phyloP scores from a whole-genome alignment of 2,329 filamentous ascomycete species.

The Cadophora sp. region DNA sequence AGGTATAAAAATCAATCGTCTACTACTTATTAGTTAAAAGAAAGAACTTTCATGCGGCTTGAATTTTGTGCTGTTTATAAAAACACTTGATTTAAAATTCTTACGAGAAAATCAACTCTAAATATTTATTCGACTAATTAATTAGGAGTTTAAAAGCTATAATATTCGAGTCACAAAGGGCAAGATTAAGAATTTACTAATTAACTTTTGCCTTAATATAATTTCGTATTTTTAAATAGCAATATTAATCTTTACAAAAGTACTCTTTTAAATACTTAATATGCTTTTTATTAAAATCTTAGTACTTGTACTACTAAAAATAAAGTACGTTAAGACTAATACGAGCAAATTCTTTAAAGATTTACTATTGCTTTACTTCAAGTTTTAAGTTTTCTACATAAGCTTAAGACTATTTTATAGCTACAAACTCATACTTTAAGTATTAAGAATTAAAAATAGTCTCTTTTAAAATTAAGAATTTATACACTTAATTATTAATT shows the following conservation, averaged over 20 bases:
- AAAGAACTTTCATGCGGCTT: neutral
- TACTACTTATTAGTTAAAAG: neutral
- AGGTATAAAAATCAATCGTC: constrained; percentile 3
- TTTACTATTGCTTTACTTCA: constrained; percentile 17
- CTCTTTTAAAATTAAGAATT: neutral
- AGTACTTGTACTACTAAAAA: constrained; percentile 22
- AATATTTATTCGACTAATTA: constrained; percentile 21
- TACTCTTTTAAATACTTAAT: constrained; percentile 25
- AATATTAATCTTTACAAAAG: constrained; percentile 27
- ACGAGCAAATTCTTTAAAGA: constrained; percentile 21
- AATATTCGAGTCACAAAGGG: constrained; percentile 22
- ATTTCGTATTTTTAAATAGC: constrained; percentile 39
- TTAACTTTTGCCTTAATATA: constrained; percentile 31
- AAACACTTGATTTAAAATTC: neutral
- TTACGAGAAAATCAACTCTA: constrained; percentile 8
- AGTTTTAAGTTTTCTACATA: constrained; percentile 6
- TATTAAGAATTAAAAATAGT: neutral
- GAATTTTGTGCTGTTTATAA: neutral
- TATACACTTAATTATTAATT: too few relatives aligned
- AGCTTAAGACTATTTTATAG: neutral
- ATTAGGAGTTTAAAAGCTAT: constrained; percentile 19
- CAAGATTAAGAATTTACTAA: constrained; percentile 37
- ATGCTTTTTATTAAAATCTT: constrained; percentile 24
- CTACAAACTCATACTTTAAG: neutral
- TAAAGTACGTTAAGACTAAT: constrained; percentile 25